Evolutionary conservation across 495 filamentous ascomycete genomes (phyloP), one percentile per base, ranked within the genome.

Genomic region (Lasiosphaeria miniovina): DNA sequence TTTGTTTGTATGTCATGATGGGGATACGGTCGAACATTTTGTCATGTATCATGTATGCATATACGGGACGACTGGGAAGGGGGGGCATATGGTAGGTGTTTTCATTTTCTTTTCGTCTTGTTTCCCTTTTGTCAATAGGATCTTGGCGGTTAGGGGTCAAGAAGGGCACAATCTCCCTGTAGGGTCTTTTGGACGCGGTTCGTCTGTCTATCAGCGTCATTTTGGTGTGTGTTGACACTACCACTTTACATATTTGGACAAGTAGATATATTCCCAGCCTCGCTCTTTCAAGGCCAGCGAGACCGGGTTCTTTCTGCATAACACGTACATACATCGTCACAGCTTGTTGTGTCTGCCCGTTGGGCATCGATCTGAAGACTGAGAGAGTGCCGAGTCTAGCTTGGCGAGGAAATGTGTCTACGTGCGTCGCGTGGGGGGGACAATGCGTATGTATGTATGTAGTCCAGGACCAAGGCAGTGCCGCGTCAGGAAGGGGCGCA

Each of bases 11-110:
- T 36, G 57, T 40, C 31, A 17, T 55, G 8, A 56, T 56, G 54
- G 48, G 54, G 17, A 48, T 14, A 43, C 32, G 38, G 36, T 35
- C 31, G 52, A 32, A 12, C 50, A 48, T 46, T 45, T 36, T 49
- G 51, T 41, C 45, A 61, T 61, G 59, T 61, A 61, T 54, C 24
- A 56, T 61, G 53, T 57, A 59, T 41, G 49, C 43, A 52, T 54
- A 60, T 52, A 60, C 34, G 43, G 34, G 45, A 58, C 33, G 59
- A 56, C 50, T 32, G 24, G 32, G 36, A 50, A 51, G 38, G 54
- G 24, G 43, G 43, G 43, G 14, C 34, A 33, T 45, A 7, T 45
- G 36, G 53, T 4, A 45, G 5, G 54, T 48, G 53, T 8, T 34
- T 56, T 32, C 8, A 46, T 31, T 14, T 46, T 4, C 24, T 15